Conservation (phyloP, 768 basidiomycete species). For the Ramaria sp. region DNA sequence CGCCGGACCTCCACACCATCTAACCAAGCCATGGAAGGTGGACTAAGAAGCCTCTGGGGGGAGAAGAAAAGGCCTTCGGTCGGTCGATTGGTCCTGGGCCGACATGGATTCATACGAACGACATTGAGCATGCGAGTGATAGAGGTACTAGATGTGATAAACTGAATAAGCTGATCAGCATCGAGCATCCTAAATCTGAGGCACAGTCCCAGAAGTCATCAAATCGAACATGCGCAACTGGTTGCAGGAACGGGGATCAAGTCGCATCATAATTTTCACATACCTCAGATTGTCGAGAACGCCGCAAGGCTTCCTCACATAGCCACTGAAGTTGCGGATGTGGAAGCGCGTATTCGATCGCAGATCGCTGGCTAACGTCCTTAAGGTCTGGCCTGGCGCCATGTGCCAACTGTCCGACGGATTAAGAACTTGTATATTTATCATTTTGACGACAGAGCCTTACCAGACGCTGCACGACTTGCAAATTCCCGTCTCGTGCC, state of each 20-base stretch:
- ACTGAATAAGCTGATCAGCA: neutral
- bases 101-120: neutral
- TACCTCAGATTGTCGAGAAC: constrained; percentile 53
- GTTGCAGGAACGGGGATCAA: neutral
- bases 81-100: neutral
- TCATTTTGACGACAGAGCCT: neutral
- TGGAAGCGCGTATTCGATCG: constrained; percentile 54
- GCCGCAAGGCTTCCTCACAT: constrained; percentile 56
- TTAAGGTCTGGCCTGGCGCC: constrained; percentile 66
- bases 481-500: constrained; percentile 57
- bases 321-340: constrained; percentile 59
- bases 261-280: constrained; percentile 12
- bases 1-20: neutral
- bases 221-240: neutral
- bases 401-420: constrained; percentile 40
- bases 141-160: neutral
- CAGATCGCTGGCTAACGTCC: constrained; percentile 61
- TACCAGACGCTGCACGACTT: constrained; percentile 61
- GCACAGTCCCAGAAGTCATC: neutral
- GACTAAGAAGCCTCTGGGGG: neutral
- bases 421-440: neutral
- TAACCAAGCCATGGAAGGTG: neutral
- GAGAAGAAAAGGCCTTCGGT: neutral
- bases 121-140: neutral
- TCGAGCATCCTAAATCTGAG: neutral